Base-by-base conservation (phyloP, 192 early-diverging fungal species). In the Coemansia sp. region DNA sequence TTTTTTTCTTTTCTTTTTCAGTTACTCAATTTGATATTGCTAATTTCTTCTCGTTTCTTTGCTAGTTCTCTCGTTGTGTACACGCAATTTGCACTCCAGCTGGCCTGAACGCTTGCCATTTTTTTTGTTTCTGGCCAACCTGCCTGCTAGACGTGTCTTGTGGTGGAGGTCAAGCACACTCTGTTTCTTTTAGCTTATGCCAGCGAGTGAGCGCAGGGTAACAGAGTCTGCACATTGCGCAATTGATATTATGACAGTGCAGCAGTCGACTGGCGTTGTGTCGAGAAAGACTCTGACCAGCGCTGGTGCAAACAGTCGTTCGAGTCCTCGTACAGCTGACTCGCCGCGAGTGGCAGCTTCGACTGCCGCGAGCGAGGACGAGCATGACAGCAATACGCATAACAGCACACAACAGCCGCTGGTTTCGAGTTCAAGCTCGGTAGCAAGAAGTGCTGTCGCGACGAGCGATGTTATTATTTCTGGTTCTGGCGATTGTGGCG, bases 181-280 rank as follows among this genome's bases (percentile, higher is more conserved):
- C 29, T 35, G 34, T 34, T 35, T 56, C 16, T 13, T n/a, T 4
- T 59, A 39, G 75, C 62, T 45, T 62, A 80, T 80, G 78, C 53
- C 68, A 65, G 62, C 44, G 45, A 64, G 59, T 47, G 62, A 65
- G 2, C 55, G 58, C 40, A 40, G 32, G 10, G 65, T 34, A 20
- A 6, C 64, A 40, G 53, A 37, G 32, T 45, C 64, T 11, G 13
- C 59, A 30, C 75, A 82, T 64, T 82, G 75, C 62, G 64, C 49
- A 49, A 64, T 82, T 47, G 69, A 71, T 56, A 66, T 82, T 34
- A 81, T 75, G 78, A 53, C 64, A 34, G 37, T 5, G 58, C 37
- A 22, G 58, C 58, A 59, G 58, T 39, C 58, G 20, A 59, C 58
- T 59, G 37, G 58, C 58, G 18, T 59, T 1, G 37, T 59, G 37